Percentiles rank a stretch among this genome's conserved stretches.
phyloP scores from a whole-genome alignment of 2,329 filamentous ascomycete species.

The Didymella pinodella region DNA sequence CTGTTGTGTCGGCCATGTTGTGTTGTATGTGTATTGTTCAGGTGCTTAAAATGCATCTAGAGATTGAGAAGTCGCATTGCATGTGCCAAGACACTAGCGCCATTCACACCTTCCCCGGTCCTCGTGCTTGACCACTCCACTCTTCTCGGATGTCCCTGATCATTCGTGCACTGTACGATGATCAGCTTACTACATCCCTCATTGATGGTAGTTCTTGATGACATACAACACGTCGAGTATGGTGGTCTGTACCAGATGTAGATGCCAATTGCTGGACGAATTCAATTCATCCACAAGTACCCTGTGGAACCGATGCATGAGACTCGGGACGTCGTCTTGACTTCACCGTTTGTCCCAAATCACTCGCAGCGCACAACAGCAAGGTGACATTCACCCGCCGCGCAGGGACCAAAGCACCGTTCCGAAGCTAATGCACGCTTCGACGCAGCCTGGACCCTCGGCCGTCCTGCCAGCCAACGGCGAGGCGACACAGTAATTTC shows the following conservation, averaged over 20 bases:
- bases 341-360: too few relatives aligned
- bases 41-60: background rate
- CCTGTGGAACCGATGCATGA: too few relatives aligned
- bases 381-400: slow-evolving; percentile 1
- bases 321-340: too few relatives aligned
- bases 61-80: slow-evolving; percentile 8
- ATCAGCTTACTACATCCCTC: too few relatives aligned
- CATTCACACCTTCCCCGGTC: background rate
- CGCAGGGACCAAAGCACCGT: background rate
- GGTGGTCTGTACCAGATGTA: too few relatives aligned
- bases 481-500: background rate
- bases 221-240: too few relatives aligned
- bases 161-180: too few relatives aligned
- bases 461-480: slow-evolving; percentile 6
- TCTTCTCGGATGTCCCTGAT: too few relatives aligned
- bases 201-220: too few relatives aligned
- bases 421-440: slow-evolving; percentile 8
- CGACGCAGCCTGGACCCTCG: background rate
- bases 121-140: too few relatives aligned
- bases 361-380: background rate
- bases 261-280: too few relatives aligned
- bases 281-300: too few relatives aligned
- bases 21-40: slow-evolving; percentile 1
- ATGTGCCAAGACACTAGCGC: slow-evolving; percentile 19
- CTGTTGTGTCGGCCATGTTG: slow-evolving; percentile 35